Base-by-base conservation (phyloP, 1,139 yeast species). In the Geotrichum bryndzae region DNA sequence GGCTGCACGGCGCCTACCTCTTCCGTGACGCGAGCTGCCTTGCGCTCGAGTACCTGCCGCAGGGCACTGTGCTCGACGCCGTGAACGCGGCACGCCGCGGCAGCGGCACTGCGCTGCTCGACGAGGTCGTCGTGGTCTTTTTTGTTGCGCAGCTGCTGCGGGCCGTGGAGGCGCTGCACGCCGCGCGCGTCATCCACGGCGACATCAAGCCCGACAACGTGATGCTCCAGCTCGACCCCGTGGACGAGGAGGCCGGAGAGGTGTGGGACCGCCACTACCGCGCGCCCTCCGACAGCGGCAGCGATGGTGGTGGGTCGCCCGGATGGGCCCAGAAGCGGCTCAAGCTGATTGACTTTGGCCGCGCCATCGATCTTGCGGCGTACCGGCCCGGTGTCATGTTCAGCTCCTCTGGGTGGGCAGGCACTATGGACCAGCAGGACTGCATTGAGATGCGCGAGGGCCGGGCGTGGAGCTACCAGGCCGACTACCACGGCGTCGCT, bases 181-280 rank as follows among this genome's bases (percentile, higher is more conserved):
- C 75, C 0, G 76, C 82, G 13, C 86, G 87, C 0, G 83, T 91
- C 0, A 77, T 92, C 18, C 97, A 92, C 74, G 96, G 97, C 0
- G 96, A 90, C 71, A 74, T 91, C 62, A 89, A 88, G 69, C 88
- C 96, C 0, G 96, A 90, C 65, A 91, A 91, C 70, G 88, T 95
- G 67, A 88, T 92, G 96, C 72, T 90, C 0, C 74, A 88, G 52
- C 79, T 89, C 53, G 77, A 76, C n/a, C 66, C 66, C 15, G 61
- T 64, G 8, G 59, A 61, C 3, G 67, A 64, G 31, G 59, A 58
- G 13, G 62, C 59, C 56, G 67, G 64, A 56, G 48, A 41, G 23
- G 48, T 41, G 23, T 58, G 68, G 61, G 52, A 77, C 73, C 55
- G 62, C 60, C 38, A 65, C 55, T 67, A 67, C 59, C 38, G 58